Evolutionary conservation across 345 rosid species (phyloP), one percentile per base, ranked within the genome.

Genomic region (Dovyalis caffra): DNA sequence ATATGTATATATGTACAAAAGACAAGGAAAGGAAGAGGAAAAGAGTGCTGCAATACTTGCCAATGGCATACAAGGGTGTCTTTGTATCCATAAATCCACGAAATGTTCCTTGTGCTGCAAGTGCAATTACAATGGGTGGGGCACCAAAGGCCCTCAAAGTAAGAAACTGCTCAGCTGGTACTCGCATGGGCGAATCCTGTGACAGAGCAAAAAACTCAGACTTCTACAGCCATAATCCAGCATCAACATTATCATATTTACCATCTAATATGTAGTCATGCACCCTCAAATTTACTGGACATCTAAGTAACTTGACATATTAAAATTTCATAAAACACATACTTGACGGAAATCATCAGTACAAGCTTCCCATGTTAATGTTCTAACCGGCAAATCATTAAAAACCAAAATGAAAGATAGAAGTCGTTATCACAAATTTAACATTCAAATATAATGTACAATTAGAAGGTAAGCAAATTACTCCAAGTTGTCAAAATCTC

Each of bases 31-130:
- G 34, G 49, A 71, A 78, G 33, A 76, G n/a, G 6, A 71, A 72
- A 74, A 69, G 51, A 25, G 26, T 60, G 80, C 32, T 68, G 69
- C 65, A 77, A 78, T 83, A 88, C 97, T 86, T 90, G 87, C 98
- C 99, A 81, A 89, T 87, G 51, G 99, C 98, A 87, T 85, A 91
- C 56, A 92, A 77, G 85, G 98, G 99, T 0, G 98, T 92, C 75
- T 88, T 88, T 47, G 98, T 95, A 77, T 95, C 99, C 81, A 85
- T 92, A 85, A 90, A 92, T 78, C 98, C 99, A 66, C 98, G 94
- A 79, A 95, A 95, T 64, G 96, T 83, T 69, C 99, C 99, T 78
- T 90, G 97, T 14, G 97, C 96, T 78, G 98, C 99, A 63, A 95
- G 90, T 82, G 99, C 93, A 76, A 91, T 85, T 37, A 92, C 98